Evolutionary conservation across 106 monocot species (phyloP).

Genomic region (Dendrobium officinale): DNA sequence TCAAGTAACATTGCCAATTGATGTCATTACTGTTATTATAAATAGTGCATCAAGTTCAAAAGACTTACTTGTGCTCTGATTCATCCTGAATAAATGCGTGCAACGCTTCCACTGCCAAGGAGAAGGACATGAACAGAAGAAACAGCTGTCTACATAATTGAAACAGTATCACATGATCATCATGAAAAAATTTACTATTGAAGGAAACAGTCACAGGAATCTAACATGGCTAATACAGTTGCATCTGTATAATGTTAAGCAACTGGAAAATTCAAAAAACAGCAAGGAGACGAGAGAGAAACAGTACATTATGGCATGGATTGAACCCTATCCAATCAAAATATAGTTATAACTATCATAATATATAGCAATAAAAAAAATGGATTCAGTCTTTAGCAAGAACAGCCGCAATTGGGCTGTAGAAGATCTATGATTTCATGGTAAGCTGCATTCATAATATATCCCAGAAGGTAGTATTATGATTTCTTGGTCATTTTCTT

Average conservation of each 20-base stretch:
- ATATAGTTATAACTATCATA: not conserved
- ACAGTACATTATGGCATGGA: not conserved
- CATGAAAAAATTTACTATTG: not conserved
- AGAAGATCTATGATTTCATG: not conserved
- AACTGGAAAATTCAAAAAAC: not conserved
- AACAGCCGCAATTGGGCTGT: not conserved
- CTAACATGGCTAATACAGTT: not conserved
- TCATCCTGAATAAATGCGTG: conserved; percentile 99
- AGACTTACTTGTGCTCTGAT: conserved; percentile 93
- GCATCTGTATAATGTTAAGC: not conserved
- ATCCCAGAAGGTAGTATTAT: not conserved
- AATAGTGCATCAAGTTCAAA: not conserved
- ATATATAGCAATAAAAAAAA: not conserved
- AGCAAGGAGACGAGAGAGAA: not conserved
- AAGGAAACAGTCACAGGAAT: not conserved
- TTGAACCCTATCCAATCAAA: not conserved
- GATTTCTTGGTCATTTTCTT: not conserved
- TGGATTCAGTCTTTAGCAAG: not conserved
- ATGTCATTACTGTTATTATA: not conserved
- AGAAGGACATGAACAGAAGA: conserved; percentile 96
- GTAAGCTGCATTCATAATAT: not conserved
- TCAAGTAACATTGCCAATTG: not conserved
- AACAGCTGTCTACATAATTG: conserved; percentile 84
- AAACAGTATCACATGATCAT: conserved; percentile 17
- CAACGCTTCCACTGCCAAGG: conserved; percentile 96